Base-by-base conservation (phyloP, 345 rosid species). In the Gossypium rotundifolium region DNA sequence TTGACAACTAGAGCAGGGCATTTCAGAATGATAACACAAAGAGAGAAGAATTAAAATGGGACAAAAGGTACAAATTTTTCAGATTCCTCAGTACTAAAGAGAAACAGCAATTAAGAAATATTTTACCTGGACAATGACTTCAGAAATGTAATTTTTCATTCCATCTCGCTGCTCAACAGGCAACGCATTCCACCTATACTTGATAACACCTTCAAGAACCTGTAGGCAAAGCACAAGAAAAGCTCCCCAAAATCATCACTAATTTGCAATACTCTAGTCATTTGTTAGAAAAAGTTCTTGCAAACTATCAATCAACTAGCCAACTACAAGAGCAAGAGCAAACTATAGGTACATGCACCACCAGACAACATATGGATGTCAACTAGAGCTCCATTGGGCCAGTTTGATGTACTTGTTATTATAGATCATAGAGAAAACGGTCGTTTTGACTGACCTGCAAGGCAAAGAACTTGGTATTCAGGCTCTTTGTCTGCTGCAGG, bases 151-250 rank as follows among this genome's bases (percentile, higher is more conserved):
- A 78, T 96, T 96, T 87, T 90, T 96, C 97, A 96, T 95, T 65
- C 99, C 98, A 87, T 96, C 99, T 66, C 99, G 88, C 75, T 96
- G 99, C 76, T 90, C 94, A 75, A 80, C 93, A 14, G 98, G 99
- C 81, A 96, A 85, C 3, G 95, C 98, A 79, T 96, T 93, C 99
- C 99, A 96, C 79, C 97, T 85, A 74, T 96, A 96, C 86, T 96
- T 96, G 25, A 96, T 93, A 65, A 96, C 99, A 72, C 98, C 93
- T 86, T 96, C 99, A 64, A 93, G 88, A 62, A 96, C 98, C 99
- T 93, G 86, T n/a, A 76, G 23, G 81, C 58, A 55, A 33, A 29
- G 70, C 10, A 55, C 46, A 4, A 74, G 55, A 22, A 57, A 38
- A n/a, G 40, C 4, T 11, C 17, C 49, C 48, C 20, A 71, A 42